Percentiles rank a stretch among this genome's conserved stretches.
Conservation (phyloP, 2,329 filamentous ascomycete species). For the Aquanectria penicillioides region DNA sequence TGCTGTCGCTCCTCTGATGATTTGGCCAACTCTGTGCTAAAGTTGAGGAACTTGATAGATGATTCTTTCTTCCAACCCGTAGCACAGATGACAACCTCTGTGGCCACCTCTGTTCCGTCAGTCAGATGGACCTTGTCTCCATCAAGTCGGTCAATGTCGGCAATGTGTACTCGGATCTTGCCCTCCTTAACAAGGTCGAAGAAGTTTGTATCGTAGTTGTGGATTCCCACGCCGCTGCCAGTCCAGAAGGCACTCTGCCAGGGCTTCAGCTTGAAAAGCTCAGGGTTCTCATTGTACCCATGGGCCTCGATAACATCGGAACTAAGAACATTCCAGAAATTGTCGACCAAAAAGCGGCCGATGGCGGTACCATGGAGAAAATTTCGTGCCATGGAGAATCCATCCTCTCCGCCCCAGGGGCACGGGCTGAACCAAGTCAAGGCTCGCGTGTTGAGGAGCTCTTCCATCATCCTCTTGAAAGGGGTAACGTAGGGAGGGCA, state of each 20-base stretch:
- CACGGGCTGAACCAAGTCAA: slow-evolving; percentile 73
- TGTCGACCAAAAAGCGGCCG: slow-evolving; percentile 56
- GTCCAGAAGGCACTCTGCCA: slow-evolving; percentile 56
- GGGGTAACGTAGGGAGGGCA: slow-evolving; percentile 67
- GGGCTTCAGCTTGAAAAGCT: slow-evolving; percentile 51
- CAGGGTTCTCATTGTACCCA: slow-evolving; percentile 54
- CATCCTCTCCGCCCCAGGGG: slow-evolving; percentile 67
- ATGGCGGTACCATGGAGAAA: slow-evolving; percentile 61
- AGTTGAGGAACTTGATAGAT: slow-evolving; percentile 51
- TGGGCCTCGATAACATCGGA: slow-evolving; percentile 57
- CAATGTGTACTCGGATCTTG: slow-evolving; percentile 56
- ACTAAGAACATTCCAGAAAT: slow-evolving; percentile 60
- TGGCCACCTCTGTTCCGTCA: slow-evolving; percentile 48
- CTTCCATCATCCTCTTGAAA: slow-evolving; percentile 67
- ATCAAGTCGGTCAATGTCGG: slow-evolving; percentile 54
- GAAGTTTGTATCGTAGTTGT: slow-evolving; percentile 61
- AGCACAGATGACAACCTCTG: slow-evolving; percentile 59
- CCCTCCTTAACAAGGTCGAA: slow-evolving; percentile 61
- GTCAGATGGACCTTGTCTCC: slow-evolving; percentile 52
- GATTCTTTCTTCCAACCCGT: slow-evolving; percentile 62
- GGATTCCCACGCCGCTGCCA: slow-evolving; percentile 60
- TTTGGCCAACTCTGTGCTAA: slow-evolving; percentile 3
- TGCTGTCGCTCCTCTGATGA: not conserved
- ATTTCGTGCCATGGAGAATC: slow-evolving; percentile 54
- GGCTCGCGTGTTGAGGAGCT: slow-evolving; percentile 60